phyloP scores from a whole-genome alignment of 768 basidiomycete species.

The Auriculariales sp. region DNA sequence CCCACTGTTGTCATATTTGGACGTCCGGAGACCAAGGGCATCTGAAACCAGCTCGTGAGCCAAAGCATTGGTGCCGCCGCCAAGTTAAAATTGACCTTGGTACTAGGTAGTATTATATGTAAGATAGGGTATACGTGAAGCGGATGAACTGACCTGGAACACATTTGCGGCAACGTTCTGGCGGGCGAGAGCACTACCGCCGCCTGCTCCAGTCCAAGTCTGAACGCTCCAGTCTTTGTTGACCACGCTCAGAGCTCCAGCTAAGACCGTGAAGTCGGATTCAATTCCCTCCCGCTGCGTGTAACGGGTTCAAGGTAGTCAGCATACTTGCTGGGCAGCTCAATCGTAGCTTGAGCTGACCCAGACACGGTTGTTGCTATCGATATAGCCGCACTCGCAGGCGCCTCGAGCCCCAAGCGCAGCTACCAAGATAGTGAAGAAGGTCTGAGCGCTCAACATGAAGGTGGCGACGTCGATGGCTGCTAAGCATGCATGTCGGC shows the following conservation, averaged over 20 bases:
- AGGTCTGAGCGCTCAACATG: too few relatives aligned
- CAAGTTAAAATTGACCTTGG: constrained; percentile 3
- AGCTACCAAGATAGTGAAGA: too few relatives aligned
- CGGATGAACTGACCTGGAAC: neutral
- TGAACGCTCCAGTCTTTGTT: constrained; percentile 3
- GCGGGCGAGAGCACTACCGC: neutral
- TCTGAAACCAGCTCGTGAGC: neutral
- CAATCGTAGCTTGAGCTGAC: constrained; percentile 1
- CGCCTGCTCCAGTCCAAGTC: neutral
- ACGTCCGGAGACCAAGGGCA: neutral
- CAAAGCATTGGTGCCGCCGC: neutral
- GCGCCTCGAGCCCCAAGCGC: too few relatives aligned
- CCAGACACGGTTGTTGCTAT: constrained; percentile 5
- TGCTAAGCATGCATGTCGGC: too few relatives aligned
- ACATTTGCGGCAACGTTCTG: constrained; percentile 1
- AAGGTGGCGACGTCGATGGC: too few relatives aligned
- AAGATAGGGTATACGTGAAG: neutral
- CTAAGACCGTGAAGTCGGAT: constrained; percentile 5
- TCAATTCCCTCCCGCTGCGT: constrained; percentile 6
- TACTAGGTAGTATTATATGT: too few relatives aligned
- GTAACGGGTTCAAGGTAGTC: neutral
- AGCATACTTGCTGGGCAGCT: neutral
- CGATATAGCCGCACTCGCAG: constrained; percentile 6
- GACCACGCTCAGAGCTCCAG: constrained; percentile 3
- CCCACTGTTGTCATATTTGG: constrained; percentile 6